Evolutionary conservation across 2,329 filamentous ascomycete species (phyloP), one percentile per base, ranked within the genome.

Genomic region (Plenodomus lindquistii): DNA sequence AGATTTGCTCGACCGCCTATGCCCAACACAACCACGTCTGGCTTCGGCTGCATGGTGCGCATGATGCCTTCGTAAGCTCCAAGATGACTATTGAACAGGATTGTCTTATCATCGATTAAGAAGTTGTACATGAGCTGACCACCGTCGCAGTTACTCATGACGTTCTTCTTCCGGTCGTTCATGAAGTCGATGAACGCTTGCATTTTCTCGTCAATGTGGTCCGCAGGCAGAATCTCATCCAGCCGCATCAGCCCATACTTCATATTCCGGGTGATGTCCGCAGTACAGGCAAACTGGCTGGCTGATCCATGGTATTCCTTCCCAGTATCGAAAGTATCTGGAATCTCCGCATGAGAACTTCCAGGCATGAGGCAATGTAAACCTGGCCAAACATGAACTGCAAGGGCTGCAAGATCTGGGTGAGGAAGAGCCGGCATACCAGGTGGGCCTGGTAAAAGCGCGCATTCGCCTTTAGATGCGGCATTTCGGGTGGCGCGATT

Each of bases 41-140:
- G 50, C 46, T 49, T 46, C 3, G 50, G 46, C 22, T 53, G 27
- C 16, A 49, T n/a, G 13, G 13, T 19, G 18, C 4, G 8, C 9
- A 49, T 15, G 6, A 53, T 37, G 3, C 50, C 50, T 21, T 53
- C 50, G 31, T 53, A 53, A 13, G 46, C 46, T 3, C 46, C 46
- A 5, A 53, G 43, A 16, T 53, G 50, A 6, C 19, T 40, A 27
- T 21, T 44, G 40, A 44, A 51, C 3, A 51, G 40, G 5, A 41
- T 3, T 15, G 20, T 20, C 7, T 34, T 45, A 2, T 22, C 37
- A 1, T 22, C n/a, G 9, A 45, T 24, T 18, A 45, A 4, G 8
- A 50, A 13, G 18, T 50, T 50, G 47, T 41, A 50, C 47, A 50
- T 50, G 8, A 50, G 24, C 34, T 50, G 47, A 8, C 47, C 47